Conservation (phyloP, 768 basidiomycete genomes). For the Serendipita sp. region DNA sequence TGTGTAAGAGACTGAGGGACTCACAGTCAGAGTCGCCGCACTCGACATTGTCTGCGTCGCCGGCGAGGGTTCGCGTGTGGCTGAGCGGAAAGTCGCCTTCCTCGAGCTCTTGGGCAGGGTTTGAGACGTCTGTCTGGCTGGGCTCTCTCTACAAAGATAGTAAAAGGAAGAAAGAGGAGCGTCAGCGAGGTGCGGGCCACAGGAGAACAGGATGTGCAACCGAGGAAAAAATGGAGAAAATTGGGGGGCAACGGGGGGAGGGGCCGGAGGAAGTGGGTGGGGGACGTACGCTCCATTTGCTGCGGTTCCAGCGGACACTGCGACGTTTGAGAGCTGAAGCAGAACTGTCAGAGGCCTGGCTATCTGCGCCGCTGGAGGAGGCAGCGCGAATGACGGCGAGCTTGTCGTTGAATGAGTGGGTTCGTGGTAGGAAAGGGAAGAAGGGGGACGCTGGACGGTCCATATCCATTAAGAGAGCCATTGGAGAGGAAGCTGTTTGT, state of each 20-base stretch:
- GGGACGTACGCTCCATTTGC: constrained; percentile 4
- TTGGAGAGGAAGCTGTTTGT: background rate
- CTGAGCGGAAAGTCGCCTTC: constrained; percentile 4
- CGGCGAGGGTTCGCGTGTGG: constrained; percentile 6
- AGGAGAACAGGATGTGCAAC: background rate
- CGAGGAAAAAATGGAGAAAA: background rate
- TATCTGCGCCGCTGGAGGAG: background rate
- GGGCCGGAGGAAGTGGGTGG: no score
- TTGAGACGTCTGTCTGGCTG: constrained; percentile 1
- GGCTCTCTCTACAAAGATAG: background rate
- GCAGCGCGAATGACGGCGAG: constrained; percentile 4
- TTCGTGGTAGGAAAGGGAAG: background rate
- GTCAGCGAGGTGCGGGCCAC: background rate
- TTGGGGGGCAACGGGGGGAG: no score
- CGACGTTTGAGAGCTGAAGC: background rate
- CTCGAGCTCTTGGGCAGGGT: background rate
- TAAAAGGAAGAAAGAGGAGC: background rate
- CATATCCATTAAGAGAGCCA: background rate
- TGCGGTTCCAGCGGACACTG: background rate
- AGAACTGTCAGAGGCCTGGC: constrained; percentile 3
- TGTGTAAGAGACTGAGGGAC: background rate
- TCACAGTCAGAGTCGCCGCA: constrained; percentile 7
- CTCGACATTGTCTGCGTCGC: constrained; percentile 1
- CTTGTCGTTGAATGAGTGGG: constrained; percentile 6
- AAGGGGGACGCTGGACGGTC: constrained; percentile 4